Percentiles rank a stretch among this genome's conserved stretches.
phyloP scores from a whole-genome alignment of 805 yeast genomes.

The Starmerella khaoyaiensis region DNA sequence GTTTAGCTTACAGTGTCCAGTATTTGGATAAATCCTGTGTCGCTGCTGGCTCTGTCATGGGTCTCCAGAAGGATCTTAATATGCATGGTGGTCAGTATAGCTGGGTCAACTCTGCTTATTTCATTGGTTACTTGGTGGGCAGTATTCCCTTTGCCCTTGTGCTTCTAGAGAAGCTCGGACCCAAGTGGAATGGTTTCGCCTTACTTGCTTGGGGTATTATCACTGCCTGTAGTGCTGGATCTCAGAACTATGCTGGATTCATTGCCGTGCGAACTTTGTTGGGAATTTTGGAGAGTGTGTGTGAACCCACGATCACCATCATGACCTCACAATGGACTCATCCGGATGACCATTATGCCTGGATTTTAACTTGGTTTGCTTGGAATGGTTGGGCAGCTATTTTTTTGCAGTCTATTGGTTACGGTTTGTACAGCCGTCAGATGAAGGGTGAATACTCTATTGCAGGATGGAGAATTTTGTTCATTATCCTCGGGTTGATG shows the following conservation, averaged over 20 bases:
- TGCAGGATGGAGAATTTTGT: slow-evolving; percentile 51
- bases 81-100: slow-evolving; percentile 10
- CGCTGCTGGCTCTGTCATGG: slow-evolving; percentile 1
- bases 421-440: slow-evolving; percentile 17
- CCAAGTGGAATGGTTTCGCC: slow-evolving; percentile 36
- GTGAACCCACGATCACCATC: slow-evolving; percentile 46
- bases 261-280: slow-evolving; percentile 36
- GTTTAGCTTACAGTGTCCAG: slow-evolving; percentile 10
- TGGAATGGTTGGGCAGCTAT: slow-evolving; percentile 35
- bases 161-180: slow-evolving; percentile 44
- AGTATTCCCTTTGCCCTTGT: slow-evolving; percentile 37
- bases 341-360: slow-evolving; percentile 34
- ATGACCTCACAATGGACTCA: slow-evolving; percentile 49
- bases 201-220: slow-evolving; percentile 48
- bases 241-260: slow-evolving; percentile 34
- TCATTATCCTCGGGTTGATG: slow-evolving; percentile 45
- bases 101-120: slow-evolving; percentile 46
- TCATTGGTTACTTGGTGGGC: slow-evolving; percentile 48
- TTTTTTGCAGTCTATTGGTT: slow-evolving; percentile 20
- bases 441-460: slow-evolving; percentile 9
- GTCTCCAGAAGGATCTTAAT: slow-evolving; percentile 4
- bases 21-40: slow-evolving; percentile 12
- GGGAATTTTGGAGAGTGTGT: slow-evolving; percentile 40
- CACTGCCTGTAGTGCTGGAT: slow-evolving; percentile 37
- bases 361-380: slow-evolving; percentile 35